Base-by-base conservation (phyloP, 768 basidiomycete species). In the Calocybe gangraenosa region DNA sequence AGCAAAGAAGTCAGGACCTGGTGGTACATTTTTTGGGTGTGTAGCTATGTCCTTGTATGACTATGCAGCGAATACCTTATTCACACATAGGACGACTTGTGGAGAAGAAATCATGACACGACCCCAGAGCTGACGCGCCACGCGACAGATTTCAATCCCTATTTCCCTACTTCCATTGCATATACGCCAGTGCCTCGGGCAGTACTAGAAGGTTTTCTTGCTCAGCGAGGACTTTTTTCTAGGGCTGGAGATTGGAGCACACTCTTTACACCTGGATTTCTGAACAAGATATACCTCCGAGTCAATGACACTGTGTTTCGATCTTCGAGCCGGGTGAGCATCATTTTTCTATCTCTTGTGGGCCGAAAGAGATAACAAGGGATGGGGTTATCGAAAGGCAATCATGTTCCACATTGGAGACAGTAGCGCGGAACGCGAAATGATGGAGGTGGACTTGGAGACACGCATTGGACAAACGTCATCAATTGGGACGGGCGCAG, bases 1-100 rank as follows among this genome's bases (percentile, higher is more conserved):
- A 52, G 54, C 7, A 73, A 75, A 1, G 68, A 73, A 51, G 59
- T 78, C 1, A 64, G 74, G 3, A 75, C 78, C 2, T 88, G 85
- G 82, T 91, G 88, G 88, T 88, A 83, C 53, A 69, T 88, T 10
- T 79, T 86, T 52, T 89, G 84, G 83, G 86, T 87, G 40, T 53
- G 76, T 25, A n/a, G 14, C 4, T 13, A 7, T 40, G 30, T 40
- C 19, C 21, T 28, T 25, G 9, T 36, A 18, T 15, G 34, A 13
- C 35, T 17, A 0, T 35, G 1, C 25, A 7, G 21, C 10, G 7
- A 36, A 44, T 42, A 52, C 32, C 17, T 15, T 42, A 7, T n/a
- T n/a, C n/a, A n/a, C n/a, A n/a, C 40, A 17, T 46, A 85, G 85
- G 86, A 89, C 56, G 86, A 87, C 58, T 57, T 87, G 6, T 89